Conservation (phyloP, 1,284 basidiomycete genomes). For the Tylopilus sp. region DNA sequence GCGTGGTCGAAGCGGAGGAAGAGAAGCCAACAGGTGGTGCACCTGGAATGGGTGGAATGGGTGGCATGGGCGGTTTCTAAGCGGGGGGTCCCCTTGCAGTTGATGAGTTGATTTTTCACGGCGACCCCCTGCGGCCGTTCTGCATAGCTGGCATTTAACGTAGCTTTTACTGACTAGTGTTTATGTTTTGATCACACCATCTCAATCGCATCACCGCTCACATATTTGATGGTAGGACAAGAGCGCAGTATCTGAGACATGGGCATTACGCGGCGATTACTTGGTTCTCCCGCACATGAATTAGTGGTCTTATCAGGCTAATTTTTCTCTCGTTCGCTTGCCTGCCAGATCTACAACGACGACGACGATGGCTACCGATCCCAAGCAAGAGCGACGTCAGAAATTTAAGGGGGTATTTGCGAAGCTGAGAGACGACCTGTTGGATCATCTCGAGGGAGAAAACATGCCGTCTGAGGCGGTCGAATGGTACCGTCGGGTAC, state of each 20-base stretch:
- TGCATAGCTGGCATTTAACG: slow-evolving; percentile 14
- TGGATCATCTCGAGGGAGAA: slow-evolving; percentile 48
- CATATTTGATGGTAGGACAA: neutral
- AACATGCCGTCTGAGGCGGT: slow-evolving; percentile 62
- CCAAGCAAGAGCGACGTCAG: slow-evolving; percentile 26
- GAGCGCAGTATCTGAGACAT: neutral
- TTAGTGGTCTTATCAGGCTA: neutral
- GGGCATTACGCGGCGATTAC: neutral
- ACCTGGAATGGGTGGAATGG: slow-evolving; percentile 62
- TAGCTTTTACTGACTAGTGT: slow-evolving; percentile 14
- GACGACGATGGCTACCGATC: slow-evolving; percentile 15
- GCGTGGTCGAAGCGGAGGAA: slow-evolving; percentile 89
- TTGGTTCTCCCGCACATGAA: neutral
- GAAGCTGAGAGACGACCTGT: slow-evolving; percentile 33
- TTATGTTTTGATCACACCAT: neutral
- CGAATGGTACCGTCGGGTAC: slow-evolving; percentile 58
- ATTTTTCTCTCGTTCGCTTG: neutral
- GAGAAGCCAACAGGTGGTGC: slow-evolving; percentile 57
- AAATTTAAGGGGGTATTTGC: slow-evolving; percentile 32
- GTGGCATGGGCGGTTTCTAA: slow-evolving; percentile 50
- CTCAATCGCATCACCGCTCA: slow-evolving; percentile 29
- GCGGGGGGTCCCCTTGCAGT: neutral
- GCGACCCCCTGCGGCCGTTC: slow-evolving; percentile 1
- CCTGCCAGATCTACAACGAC: neutral
- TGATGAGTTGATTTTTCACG: slow-evolving; percentile 8